Evolutionary conservation across 306 rosid genomes (phyloP).

Genomic region (Aeschynomene evenia): DNA sequence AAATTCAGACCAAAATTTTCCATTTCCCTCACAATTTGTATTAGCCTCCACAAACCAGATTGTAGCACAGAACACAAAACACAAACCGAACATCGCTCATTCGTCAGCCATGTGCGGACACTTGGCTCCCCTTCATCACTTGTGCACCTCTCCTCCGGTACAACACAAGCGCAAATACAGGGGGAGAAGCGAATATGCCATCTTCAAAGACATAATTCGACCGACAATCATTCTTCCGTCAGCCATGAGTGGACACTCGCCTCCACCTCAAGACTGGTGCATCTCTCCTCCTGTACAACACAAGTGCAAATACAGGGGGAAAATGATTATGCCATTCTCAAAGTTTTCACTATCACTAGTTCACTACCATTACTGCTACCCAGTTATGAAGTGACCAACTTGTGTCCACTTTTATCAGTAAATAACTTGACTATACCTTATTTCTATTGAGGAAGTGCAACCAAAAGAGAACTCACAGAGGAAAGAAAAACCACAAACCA

Average conservation of each 20-base stretch:
- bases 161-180: conserved; percentile 99
- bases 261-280: conserved; percentile 73
- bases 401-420: conserved; percentile 76
- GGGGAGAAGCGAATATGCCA: conserved; percentile 99
- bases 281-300: conserved; percentile 99
- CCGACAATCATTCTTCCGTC: conserved; percentile 50
- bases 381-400: conserved; percentile 71
- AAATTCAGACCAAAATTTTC: conserved; percentile 31
- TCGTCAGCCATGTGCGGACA: conserved; percentile 86
- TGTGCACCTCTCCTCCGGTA: conserved; percentile 93
- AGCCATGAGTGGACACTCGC: conserved; percentile 94
- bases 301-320: conserved; percentile 99
- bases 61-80: conserved; percentile 56
- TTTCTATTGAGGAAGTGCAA: conserved; percentile 45
- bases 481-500: conserved; percentile 17
- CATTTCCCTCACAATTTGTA: conserved; percentile 53
- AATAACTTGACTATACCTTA: conserved; percentile 58
- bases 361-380: conserved; percentile 89
- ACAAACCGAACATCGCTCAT: conserved; percentile 48
- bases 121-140: conserved; percentile 78
- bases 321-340: conserved; percentile 98
- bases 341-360: conserved; percentile 93
- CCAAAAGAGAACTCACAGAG: background rate
- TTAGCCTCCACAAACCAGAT: conserved; percentile 49
- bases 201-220: conserved; percentile 66